Percentiles rank a stretch among this genome's conserved stretches.
These are phyloP conservation scores for Paramecium caudatum DNA, from an alignment of 73 alveolate species.

Conservation along the genomic window DNA sequence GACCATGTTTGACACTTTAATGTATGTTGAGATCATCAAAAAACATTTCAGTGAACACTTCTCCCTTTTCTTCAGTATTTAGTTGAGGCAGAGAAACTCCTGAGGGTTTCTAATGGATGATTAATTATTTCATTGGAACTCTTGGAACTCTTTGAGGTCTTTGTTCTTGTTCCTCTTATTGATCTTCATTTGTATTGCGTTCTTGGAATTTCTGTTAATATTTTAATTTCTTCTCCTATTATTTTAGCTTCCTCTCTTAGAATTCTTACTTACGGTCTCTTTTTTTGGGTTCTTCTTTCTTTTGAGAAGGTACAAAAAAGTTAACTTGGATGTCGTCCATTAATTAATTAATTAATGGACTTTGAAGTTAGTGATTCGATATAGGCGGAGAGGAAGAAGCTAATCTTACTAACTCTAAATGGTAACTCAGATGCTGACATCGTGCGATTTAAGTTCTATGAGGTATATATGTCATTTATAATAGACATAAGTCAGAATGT, in stretches of 20 bases:
- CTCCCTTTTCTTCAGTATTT: conserved; percentile 22
- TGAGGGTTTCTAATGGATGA: conserved; percentile 24
- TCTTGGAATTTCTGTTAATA: conserved; percentile 1
- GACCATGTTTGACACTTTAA: conserved; percentile 83
- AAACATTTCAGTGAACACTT: conserved; percentile 84
- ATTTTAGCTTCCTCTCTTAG: neutral
- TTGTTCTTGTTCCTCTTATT: neutral
- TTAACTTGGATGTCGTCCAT: conserved; percentile 13
- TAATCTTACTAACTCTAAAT: neutral
- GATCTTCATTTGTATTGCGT: neutral
- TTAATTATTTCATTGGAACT: conserved; percentile 13
- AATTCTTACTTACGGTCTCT: neutral
- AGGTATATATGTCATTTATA: neutral
- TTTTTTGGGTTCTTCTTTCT: neutral
- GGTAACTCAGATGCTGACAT: conserved; percentile 49
- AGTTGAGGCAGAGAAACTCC: neutral
- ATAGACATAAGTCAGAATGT: conserved; percentile 1
- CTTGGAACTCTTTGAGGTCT: neutral
- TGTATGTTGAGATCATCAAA: conserved; percentile 86
- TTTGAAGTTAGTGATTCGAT: conserved; percentile 1
- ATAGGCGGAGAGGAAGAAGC: neutral
- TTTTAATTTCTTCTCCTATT: neutral
- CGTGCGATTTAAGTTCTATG: neutral
- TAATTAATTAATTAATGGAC: conserved; percentile 55
- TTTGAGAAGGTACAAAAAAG: neutral